phyloP scores from a whole-genome alignment of 768 basidiomycete genomes.

The Butyriboletus loyo region DNA sequence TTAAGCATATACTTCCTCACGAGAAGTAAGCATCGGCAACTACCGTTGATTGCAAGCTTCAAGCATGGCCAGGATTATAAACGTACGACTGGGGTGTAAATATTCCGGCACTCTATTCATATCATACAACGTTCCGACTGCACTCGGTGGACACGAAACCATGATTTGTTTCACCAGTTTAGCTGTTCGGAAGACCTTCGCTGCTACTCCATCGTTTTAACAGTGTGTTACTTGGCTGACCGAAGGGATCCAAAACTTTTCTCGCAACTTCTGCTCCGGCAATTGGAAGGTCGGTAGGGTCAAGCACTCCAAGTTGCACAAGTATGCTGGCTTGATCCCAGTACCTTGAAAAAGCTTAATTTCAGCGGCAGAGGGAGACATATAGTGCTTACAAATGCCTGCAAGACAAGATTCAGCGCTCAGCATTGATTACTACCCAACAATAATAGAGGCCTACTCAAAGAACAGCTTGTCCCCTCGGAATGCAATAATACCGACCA shows the following conservation, averaged over 20 bases:
- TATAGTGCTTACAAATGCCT: conserved; percentile 19
- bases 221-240: conserved; percentile 37
- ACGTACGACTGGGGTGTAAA: too few species aligned
- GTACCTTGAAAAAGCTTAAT: conserved; percentile 28
- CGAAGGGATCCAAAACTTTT: conserved; percentile 43
- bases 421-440: background rate
- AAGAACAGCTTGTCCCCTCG: conserved; percentile 49
- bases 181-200: conserved; percentile 33
- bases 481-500: conserved; percentile 45
- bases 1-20: too few species aligned
- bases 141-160: background rate
- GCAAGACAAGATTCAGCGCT: background rate
- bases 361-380: background rate
- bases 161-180: conserved; percentile 1
- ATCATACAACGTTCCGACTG: background rate
- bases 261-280: conserved; percentile 39
- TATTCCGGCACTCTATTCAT: background rate
- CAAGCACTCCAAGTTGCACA: conserved; percentile 41
- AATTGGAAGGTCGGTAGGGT: conserved; percentile 31
- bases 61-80: too few species aligned
- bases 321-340: conserved; percentile 51
- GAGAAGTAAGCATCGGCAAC: too few species aligned
- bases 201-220: conserved; percentile 37
- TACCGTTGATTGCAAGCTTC: too few species aligned
- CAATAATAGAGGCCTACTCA: conserved; percentile 32